Conservation (phyloP, 352 stramenopile genomes). For the Pythium volutum region DNA sequence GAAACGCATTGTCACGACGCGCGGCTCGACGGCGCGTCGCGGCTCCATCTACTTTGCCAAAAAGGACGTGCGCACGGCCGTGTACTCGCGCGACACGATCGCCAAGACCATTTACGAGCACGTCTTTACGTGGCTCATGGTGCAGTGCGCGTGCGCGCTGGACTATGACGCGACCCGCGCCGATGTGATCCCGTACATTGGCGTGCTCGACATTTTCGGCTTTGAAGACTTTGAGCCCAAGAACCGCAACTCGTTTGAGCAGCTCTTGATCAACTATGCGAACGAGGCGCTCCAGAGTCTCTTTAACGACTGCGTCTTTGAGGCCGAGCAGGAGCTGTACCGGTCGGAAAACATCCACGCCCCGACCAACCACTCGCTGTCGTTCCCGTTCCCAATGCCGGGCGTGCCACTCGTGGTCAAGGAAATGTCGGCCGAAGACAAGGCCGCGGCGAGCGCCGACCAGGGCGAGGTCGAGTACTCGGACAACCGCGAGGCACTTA, state of each 20-base stretch:
- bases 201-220: slow-evolving; percentile 91
- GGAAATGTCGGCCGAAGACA: slow-evolving; percentile 38
- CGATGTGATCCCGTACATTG: slow-evolving; percentile 86
- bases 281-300: slow-evolving; percentile 90
- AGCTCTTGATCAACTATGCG: slow-evolving; percentile 92
- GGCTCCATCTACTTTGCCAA: slow-evolving; percentile 82
- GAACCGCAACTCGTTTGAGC: slow-evolving; percentile 90
- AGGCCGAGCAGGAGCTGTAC: slow-evolving; percentile 83
- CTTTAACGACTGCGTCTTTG: slow-evolving; percentile 89
- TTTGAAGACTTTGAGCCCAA: slow-evolving; percentile 90
- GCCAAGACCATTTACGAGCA: slow-evolving; percentile 89
- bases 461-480: slow-evolving; percentile 64
- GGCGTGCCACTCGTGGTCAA: slow-evolving; percentile 31
- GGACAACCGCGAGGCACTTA: slow-evolving; percentile 84
- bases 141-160: slow-evolving; percentile 68
- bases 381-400: slow-evolving; percentile 68
- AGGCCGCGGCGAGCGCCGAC: slow-evolving; percentile 36
- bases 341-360: slow-evolving; percentile 78
- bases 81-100: slow-evolving; percentile 86
- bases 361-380: slow-evolving; percentile 78
- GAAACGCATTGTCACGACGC: slow-evolving; percentile 74
- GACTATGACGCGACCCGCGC: slow-evolving; percentile 81
- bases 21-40: slow-evolving; percentile 44
- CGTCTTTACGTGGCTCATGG: slow-evolving; percentile 89
- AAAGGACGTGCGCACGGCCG: slow-evolving; percentile 60